Evolutionary conservation across 2,329 filamentous ascomycete species (phyloP).

Genomic region (Endoconidiophora polonica): DNA sequence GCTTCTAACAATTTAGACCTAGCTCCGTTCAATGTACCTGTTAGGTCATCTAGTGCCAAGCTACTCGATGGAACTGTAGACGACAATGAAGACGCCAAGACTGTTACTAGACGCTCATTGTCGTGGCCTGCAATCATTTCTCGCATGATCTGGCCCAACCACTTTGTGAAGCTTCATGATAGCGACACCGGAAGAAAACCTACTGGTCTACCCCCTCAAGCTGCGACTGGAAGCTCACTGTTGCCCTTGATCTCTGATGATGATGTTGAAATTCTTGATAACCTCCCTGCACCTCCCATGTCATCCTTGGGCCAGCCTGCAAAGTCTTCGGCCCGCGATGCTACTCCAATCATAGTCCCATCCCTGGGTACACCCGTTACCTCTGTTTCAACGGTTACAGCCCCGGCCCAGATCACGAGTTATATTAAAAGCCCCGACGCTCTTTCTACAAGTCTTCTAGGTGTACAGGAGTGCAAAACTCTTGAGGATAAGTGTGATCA

Average conservation of each 20-base stretch:
- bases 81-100: background rate
- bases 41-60: background rate
- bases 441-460: constrained; percentile 1
- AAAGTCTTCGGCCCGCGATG: no score
- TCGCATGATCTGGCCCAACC: background rate
- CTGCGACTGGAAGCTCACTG: background rate
- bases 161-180: no score
- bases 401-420: background rate
- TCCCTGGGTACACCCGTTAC: background rate
- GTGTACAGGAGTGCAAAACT: background rate
- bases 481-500: constrained; percentile 2
- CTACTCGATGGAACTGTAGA: constrained; percentile 2
- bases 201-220: background rate
- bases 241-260: no score
- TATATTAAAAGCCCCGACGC: background rate
- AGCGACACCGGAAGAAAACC: no score
- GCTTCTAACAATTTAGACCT: constrained; percentile 2
- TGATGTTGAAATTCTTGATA: no score
- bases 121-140: constrained; percentile 7
- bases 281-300: no score
- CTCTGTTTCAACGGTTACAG: background rate
- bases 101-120: background rate
- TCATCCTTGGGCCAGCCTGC: no score
- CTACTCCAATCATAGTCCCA: background rate
- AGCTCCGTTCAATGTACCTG: background rate